Percentiles rank a stretch among this genome's conserved stretches.
phyloP scores from a whole-genome alignment of 116 monocot genomes.

The Papilionanthe hybrid region DNA sequence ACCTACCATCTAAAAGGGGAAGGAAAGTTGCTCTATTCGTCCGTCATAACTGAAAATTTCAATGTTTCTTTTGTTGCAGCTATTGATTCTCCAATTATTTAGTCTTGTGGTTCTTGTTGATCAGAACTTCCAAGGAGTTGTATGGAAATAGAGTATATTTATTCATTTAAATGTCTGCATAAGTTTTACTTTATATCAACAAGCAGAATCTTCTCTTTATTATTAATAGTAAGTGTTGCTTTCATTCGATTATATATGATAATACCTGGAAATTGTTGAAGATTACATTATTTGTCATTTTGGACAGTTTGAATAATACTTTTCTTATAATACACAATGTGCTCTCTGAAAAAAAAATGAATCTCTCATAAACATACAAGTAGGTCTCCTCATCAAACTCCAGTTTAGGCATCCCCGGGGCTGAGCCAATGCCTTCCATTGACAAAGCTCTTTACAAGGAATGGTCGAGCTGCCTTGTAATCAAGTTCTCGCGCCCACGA shows the following conservation, averaged over 20 bases:
- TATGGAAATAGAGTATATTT: neutral
- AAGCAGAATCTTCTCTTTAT: too few species aligned
- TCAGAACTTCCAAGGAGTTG: neutral
- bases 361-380: too few species aligned
- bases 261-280: neutral
- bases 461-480: conserved; percentile 48
- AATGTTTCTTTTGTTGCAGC: too few species aligned
- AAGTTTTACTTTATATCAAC: neutral
- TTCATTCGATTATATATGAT: neutral
- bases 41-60: neutral
- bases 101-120: neutral
- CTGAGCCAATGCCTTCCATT: conserved; percentile 92
- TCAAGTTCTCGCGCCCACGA: conserved; percentile 73
- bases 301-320: neutral
- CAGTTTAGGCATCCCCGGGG: conserved; percentile 54
- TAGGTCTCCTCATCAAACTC: neutral
- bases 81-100: too few species aligned
- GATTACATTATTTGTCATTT: neutral
- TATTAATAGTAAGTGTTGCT: neutral
- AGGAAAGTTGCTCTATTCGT: neutral
- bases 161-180: neutral
- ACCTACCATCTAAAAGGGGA: neutral
- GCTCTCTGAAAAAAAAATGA: too few species aligned
- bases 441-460: conserved; percentile 85
- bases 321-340: neutral